Evolutionary conservation across 2,329 filamentous ascomycete genomes (phyloP), one percentile per base, ranked within the genome.

Genomic region (Aspergillus sp.): DNA sequence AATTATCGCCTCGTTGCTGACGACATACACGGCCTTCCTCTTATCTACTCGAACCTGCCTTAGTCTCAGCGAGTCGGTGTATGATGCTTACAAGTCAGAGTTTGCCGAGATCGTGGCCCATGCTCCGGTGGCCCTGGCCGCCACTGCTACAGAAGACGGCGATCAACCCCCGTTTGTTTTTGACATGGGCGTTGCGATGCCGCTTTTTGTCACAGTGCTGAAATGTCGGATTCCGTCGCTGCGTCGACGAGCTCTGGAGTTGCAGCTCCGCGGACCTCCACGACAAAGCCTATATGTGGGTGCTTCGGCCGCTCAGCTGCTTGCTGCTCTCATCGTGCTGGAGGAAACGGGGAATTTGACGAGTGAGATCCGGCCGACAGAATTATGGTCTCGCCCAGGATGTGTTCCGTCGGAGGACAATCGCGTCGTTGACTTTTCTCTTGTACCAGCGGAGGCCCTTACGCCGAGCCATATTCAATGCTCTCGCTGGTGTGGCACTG

Each of bases 281-380:
- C 51, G 71, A 18, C 69, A 71, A 58, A 67, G 65, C 1, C 61
- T 72, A 20, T 70, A 64, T 46, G 69, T 69, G 58, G 63, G 61
- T 20, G 20, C 57, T 1, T 64, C 66, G 6, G 57, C 60, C 10
- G 63, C 66, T 42, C 42, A 55, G 7, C 54, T 72, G 10, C 65
- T 63, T 6, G 65, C 61, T 36, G 49, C 20, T 1, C 24, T 69
- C 26, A 66, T 69, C 14, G 18, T 26, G 6, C 22, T 58, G n/a
- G 58, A 61, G 49, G 58, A 61, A 29, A 36, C 32, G 3, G 10
- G 10, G 11, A 12, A 36, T 6, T 36, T 10, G 2, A 12, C 32
- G 11, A 14, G 32, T 36, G 32, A 36, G 12, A 36, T 36, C 11
- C 32, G 12, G 11, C 4, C 32, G 32, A 36, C 32, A 14, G 32